Evolutionary conservation across 1,284 basidiomycete species (phyloP), one percentile per base, ranked within the genome.

Genomic region (Mycosarcoma maydis): DNA sequence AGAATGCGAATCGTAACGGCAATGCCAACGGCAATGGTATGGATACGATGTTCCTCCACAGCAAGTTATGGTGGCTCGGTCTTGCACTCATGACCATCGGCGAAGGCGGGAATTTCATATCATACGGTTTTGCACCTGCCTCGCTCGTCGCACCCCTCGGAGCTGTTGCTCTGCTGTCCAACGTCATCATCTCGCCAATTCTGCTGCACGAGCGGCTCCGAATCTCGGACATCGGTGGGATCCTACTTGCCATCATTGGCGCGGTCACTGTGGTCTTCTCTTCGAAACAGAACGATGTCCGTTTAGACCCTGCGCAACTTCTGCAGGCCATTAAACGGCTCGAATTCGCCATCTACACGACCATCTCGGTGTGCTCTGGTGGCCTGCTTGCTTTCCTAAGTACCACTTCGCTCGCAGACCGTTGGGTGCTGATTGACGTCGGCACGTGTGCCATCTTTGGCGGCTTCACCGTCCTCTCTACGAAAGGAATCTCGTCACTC

Each of bases 141-240:
- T 92, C 90, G 19, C 85, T 97, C 13, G 93, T 98, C n/a, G 94
- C 95, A 1, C 95, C 94, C 17, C 85, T 98, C 7, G 94, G 94
- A 27, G 94, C 92, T 27, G 80, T 81, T 1, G 83, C 95, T 2
- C 85, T 98, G 9, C 89, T 98, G 51, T 92, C 94, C 16, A 98
- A 98, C 82, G 96, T 94, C 78, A 86, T 94, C 42, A 93, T 98
- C 70, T 92, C 95, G 0, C 95, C 95, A 9, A 79, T 94, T 2
- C 87, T 98, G 75, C 85, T 96, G 2, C 38, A 58, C 23, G 65
- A 75, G 38, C 78, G 64, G 23, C 76, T 77, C 59, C 55, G 69
- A 3, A 66, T 89, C 86, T 86, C 88, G 40, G 95, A 98, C 80
- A 84, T 97, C n/a, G 80, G 94, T 30, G 95, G 95, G n/a, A 76